These are phyloP conservation scores for Ruellia speciosa DNA, from an alignment of 305 asterid species.

Conservation along the genomic window DNA sequence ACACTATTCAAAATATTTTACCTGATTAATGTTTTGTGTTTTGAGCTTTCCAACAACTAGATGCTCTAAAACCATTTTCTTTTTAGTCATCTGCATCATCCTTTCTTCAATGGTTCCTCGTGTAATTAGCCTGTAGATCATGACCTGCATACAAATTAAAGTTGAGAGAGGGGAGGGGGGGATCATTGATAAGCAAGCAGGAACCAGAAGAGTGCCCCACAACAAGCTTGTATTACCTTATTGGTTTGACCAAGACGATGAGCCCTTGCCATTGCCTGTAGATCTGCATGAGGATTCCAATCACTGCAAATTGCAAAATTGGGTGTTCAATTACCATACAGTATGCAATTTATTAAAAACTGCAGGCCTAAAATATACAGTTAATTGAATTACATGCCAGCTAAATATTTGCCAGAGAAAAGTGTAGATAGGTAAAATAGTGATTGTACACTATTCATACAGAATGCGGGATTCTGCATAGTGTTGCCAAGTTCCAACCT, in stretches of 20 bases:
- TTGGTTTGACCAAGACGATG: conserved; percentile 98
- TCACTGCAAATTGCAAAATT: conserved; percentile 61
- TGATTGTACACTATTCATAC: background rate
- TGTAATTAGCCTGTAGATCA: conserved; percentile 77
- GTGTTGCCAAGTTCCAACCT: conserved; percentile 6
- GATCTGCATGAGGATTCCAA: conserved; percentile 99
- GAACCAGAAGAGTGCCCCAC: background rate
- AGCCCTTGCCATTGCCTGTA: conserved; percentile 99
- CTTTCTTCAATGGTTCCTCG: conserved; percentile 96
- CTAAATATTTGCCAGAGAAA: conserved; percentile 6
- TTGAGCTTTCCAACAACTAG: conserved; percentile 90
- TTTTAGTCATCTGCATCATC: conserved; percentile 97
- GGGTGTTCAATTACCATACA: conserved; percentile 23
- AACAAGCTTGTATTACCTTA: conserved; percentile 40
- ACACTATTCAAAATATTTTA: conserved; percentile 21
- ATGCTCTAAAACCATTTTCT: conserved; percentile 97
- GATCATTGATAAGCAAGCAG: conserved; percentile 19
- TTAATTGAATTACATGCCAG: conserved; percentile 12
- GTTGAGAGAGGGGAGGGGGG: background rate
- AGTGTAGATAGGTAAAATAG: conserved; percentile 5
- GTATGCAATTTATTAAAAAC: conserved; percentile 12
- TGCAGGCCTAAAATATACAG: conserved; percentile 8
- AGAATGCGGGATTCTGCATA: conserved; percentile 5
- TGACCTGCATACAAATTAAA: conserved; percentile 51
- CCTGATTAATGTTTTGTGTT: conserved; percentile 91